Evolutionary conservation across 2,329 filamentous ascomycete genomes (phyloP), one percentile per base, ranked within the genome.

Genomic region (Claviceps sorghi): DNA sequence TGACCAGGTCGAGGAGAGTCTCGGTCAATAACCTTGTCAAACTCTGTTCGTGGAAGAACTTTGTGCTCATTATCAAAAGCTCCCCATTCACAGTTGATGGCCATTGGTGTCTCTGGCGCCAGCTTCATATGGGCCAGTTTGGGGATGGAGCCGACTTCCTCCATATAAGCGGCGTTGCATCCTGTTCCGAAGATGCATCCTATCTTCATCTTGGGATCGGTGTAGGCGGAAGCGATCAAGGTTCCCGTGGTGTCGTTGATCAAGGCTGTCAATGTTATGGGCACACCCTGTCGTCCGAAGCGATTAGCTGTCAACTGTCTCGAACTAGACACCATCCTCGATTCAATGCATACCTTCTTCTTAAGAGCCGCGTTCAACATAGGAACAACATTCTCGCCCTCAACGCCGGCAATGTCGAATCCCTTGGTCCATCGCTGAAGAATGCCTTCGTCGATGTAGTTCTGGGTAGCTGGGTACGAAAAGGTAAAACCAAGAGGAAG

Each of bases 231-330:
- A 55, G 93, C 93, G 63, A 98, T 95, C 62, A 98, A 75, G 34
- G 93, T 98, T 62, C 93, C 93, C 19, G 91, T 97, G 48, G 93
- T 98, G 67, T 98, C 93, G 67, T 98, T 98, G 72, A 97, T 93
- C 67, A 98, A 72, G 38, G 93, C 93, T 26, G 86, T 86, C 53
- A 97, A 76, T 72, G 90, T 95, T 71, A 97, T 94, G 47, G 91
- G 91, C 15, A 96, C 84, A 32, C 84, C 84, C 84, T 90, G 29
- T 56, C 36, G 19, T 11, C 6, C 10, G 8, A 29, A 13, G 9
- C 40, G 29, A 43, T 50, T 29, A 50, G 32, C 26, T 11, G 29
- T 49, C 48, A 50, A 10, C 32, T n/a, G 17, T 30, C 34, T 48
- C 10, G 29, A 40, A n/a, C 17, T 22, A 19, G 44, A 22, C 29